These are phyloP conservation scores for Orychophragmus violaceus DNA, from an alignment of 345 rosid genomes.

Conservation along the genomic window DNA sequence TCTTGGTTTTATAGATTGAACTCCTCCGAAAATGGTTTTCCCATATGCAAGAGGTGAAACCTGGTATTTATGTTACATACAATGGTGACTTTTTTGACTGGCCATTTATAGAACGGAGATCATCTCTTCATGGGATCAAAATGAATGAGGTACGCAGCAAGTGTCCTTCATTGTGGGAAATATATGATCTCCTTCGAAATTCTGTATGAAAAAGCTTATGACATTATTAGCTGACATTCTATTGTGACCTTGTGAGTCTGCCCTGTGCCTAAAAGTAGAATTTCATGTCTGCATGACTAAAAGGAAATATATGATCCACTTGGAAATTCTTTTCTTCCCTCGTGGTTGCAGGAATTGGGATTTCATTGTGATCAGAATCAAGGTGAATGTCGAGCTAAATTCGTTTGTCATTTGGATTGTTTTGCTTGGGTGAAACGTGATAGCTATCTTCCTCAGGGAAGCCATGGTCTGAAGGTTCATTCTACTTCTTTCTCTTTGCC, in stretches of 20 bases:
- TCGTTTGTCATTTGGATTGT: conserved; percentile 95
- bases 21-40: conserved; percentile 79
- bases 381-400: conserved; percentile 94
- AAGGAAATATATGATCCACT: background rate
- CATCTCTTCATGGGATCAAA: conserved; percentile 71
- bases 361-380: conserved; percentile 82
- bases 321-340: conserved; percentile 4
- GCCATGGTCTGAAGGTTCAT: conserved; percentile 91
- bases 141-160: conserved; percentile 67
- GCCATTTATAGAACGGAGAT: conserved; percentile 95
- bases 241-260: conserved; percentile 7
- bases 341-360: conserved; percentile 74
- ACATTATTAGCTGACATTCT: background rate
- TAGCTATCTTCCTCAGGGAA: conserved; percentile 98
- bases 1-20: conserved; percentile 54
- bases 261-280: background rate
- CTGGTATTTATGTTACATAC: conserved; percentile 92
- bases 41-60: conserved; percentile 93
- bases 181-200: conserved; percentile 1
- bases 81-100: conserved; percentile 96
- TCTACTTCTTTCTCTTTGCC: conserved; percentile 3
- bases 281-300: background rate
- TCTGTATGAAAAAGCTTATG: background rate
- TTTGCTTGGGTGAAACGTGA: conserved; percentile 99
- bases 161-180: background rate